A percentile compares a stretch with the other conserved stretches of the same genome.
Conservation (phyloP, 164 flowering plant species). For the Houttuynia cordata region DNA sequence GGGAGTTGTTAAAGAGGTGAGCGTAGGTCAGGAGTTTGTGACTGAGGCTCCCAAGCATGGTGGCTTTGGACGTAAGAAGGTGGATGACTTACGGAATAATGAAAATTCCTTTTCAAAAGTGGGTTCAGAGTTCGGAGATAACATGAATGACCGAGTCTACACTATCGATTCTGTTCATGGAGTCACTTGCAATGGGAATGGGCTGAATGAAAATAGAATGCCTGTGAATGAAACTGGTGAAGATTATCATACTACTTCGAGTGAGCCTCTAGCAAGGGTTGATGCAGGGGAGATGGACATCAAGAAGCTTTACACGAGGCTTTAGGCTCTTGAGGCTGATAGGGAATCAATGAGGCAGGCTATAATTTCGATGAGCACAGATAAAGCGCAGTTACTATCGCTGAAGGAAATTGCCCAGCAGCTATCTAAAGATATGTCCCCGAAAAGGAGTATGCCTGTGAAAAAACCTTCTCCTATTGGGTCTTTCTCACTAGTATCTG, state of each 20-base stretch:
- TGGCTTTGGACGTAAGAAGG: constrained; percentile 33
- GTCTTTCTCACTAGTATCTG: constrained; percentile 36
- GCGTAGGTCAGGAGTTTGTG: constrained; percentile 17
- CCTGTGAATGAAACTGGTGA: constrained; percentile 12
- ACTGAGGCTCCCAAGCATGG: constrained; percentile 33
- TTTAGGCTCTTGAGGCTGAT: constrained; percentile 97
- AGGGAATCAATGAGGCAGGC: constrained; percentile 94
- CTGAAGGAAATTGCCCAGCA: constrained; percentile 89
- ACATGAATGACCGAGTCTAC: constrained; percentile 66
- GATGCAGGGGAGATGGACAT: constrained; percentile 61
- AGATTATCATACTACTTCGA: constrained; percentile 39
- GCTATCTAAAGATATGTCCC: constrained; percentile 56
- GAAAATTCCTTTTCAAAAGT: constrained; percentile 20
- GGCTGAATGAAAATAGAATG: constrained; percentile 12
- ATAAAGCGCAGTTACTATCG: constrained; percentile 73
- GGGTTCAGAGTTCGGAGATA: constrained; percentile 68
- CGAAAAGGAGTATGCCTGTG: constrained; percentile 37
- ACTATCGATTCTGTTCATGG: constrained; percentile 71
- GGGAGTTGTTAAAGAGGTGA: constrained; percentile 29
- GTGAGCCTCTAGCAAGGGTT: constrained; percentile 25
- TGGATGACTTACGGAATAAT: constrained; percentile 26
- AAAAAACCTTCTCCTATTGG: constrained; percentile 39
- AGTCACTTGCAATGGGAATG: constrained; percentile 23
- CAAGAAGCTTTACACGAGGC: constrained; percentile 71
- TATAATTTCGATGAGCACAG: constrained; percentile 79